A percentile compares a stretch with the other conserved stretches of the same genome.
Conservation (phyloP, 2,329 filamentous ascomycete genomes). For the Talaromyces sp. region DNA sequence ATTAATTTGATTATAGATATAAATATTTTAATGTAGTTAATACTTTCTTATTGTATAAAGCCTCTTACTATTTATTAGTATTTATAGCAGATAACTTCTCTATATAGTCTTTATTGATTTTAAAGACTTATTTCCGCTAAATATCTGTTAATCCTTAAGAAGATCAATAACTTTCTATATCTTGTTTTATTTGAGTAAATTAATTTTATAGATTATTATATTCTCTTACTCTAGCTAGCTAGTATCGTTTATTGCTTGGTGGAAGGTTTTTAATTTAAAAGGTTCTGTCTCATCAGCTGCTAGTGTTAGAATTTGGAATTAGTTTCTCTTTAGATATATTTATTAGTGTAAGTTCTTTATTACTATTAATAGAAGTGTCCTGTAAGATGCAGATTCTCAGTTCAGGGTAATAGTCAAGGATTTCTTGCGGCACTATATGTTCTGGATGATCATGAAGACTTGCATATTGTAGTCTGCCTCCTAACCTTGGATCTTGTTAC, state of each 20-base stretch:
- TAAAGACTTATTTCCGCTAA: not conserved
- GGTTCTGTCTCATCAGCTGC: not conserved
- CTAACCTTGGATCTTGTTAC: too few species aligned
- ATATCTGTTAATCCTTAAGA: not conserved
- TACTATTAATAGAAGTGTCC: not conserved
- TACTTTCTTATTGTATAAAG: not conserved
- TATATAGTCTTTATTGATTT: not conserved
- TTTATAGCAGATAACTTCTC: not conserved
- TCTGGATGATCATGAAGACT: not conserved
- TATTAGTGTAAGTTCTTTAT: not conserved
- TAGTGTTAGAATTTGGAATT: not conserved
- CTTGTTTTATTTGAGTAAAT: not conserved
- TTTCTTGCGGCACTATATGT: not conserved
- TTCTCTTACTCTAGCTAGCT: not conserved
- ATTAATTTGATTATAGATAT: not conserved
- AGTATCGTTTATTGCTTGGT: not conserved
- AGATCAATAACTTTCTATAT: not conserved
- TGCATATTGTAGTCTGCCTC: not conserved
- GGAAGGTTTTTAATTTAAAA: not conserved
- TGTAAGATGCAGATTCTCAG: not conserved
- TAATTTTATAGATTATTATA: not conserved
- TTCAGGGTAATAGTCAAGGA: not conserved
- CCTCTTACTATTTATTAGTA: not conserved
- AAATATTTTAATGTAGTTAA: not conserved
- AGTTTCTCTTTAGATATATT: not conserved